Percentiles rank a stretch among this genome's conserved stretches.
phyloP scores from a whole-genome alignment of 2,329 filamentous ascomycete species.

The Paraphoma sp. region DNA sequence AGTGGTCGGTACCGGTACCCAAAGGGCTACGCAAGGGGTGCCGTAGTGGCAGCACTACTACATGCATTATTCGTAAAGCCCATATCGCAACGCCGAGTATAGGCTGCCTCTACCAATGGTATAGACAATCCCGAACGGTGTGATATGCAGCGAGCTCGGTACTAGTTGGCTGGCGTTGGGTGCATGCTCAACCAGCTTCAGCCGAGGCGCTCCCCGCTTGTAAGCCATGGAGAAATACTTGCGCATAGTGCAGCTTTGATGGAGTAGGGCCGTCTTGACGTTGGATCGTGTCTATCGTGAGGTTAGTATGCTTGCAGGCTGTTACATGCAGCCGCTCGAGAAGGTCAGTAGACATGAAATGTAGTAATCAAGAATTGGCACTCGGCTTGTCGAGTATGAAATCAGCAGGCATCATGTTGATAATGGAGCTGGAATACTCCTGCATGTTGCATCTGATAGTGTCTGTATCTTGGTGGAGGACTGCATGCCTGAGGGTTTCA shows the following conservation, averaged over 20 bases:
- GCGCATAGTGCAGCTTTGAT: conserved; percentile 19
- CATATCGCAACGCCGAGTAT: neutral
- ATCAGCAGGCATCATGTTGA: no score
- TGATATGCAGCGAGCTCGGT: neutral
- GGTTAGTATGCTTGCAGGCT: neutral
- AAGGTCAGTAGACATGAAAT: no score
- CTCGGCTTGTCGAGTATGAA: no score
- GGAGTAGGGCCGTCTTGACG: conserved; percentile 17
- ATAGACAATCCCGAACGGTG: conserved; percentile 3
- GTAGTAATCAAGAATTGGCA: no score
- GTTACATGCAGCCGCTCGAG: no score
- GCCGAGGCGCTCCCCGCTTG: conserved; percentile 22
- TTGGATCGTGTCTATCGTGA: neutral
- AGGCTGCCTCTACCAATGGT: neutral
- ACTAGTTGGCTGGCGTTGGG: neutral
- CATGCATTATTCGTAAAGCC: neutral
- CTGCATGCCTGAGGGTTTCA: no score
- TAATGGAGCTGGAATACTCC: no score
- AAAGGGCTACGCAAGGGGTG: conserved; percentile 9
- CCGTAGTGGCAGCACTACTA: neutral
- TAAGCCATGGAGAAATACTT: conserved; percentile 16
- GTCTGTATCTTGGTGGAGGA: no score
- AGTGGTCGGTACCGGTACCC: conserved; percentile 1
- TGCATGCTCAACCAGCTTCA: neutral
- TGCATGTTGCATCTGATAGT: no score